Conservation (phyloP, 352 stramenopile genomes). For the Globisporangium solare region DNA sequence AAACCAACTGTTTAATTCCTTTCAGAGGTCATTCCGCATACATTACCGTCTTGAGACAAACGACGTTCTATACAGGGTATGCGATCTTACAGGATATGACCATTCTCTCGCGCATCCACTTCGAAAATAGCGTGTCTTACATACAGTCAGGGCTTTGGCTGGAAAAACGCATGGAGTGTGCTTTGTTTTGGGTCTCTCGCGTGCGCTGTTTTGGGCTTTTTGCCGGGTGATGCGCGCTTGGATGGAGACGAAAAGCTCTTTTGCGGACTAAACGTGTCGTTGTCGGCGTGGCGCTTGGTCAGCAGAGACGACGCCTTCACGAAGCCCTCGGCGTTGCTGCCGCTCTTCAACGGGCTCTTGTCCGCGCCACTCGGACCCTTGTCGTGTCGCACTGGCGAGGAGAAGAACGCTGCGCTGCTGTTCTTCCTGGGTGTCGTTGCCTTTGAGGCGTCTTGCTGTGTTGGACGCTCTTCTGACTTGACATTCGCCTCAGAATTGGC, state of each 20-base stretch:
- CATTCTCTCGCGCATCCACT: background rate
- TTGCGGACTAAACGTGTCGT: background rate
- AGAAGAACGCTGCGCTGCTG: too few species aligned
- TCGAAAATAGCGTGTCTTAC: background rate
- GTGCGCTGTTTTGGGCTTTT: constrained; percentile 6
- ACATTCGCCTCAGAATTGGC: too few species aligned
- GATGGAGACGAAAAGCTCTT: background rate
- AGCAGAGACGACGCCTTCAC: constrained; percentile 43
- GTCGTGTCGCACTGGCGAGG: constrained; percentile 1
- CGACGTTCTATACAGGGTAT: too few species aligned
- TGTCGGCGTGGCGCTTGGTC: constrained; percentile 20
- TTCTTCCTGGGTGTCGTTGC: too few species aligned
- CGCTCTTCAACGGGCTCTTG: constrained; percentile 2
- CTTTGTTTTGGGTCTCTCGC: constrained; percentile 15
- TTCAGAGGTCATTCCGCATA: too few species aligned
- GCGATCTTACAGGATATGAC: too few species aligned
- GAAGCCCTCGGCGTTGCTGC: constrained; percentile 16
- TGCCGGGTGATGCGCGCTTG: constrained; percentile 6
- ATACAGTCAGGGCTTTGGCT: constrained; percentile 15
- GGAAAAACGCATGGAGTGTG: constrained; percentile 34
- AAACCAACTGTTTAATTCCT: too few species aligned
- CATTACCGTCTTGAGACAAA: too few species aligned
- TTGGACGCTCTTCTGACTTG: too few species aligned
- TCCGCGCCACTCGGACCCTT: background rate
- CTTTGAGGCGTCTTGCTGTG: too few species aligned